Evolutionary conservation across 192 early-diverging fungal species (phyloP).

Genomic region (Coemansia sp.): DNA sequence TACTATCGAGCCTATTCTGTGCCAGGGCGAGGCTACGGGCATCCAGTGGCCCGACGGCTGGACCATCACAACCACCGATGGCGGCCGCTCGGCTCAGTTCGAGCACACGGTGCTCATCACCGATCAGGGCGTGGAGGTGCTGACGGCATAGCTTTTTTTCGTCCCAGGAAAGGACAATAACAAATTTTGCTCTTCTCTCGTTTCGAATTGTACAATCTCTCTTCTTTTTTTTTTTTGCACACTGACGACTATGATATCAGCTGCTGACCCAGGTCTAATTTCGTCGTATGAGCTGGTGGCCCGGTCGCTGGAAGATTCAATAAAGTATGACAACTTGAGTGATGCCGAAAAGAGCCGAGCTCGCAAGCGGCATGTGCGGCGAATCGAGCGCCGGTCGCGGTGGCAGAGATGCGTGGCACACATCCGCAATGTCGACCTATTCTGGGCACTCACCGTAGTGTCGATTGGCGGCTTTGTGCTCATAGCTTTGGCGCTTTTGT

Average conservation of each 20-base stretch:
- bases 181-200: background rate
- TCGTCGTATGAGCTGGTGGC: constrained; percentile 54
- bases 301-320: constrained; percentile 43
- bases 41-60: constrained; percentile 87
- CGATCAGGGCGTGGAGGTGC: constrained; percentile 63
- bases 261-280: constrained; percentile 31
- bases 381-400: constrained; percentile 14
- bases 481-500: constrained; percentile 43
- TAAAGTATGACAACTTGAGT: constrained; percentile 57
- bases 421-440: constrained; percentile 39
- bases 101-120: constrained; percentile 81
- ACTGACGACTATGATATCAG: constrained; percentile 8
- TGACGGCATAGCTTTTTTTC: constrained; percentile 55
- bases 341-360: constrained; percentile 54
- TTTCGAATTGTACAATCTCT: background rate
- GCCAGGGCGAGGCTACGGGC: constrained; percentile 72
- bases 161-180: background rate
- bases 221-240: background rate
- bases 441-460: constrained; percentile 45
- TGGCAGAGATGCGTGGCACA: constrained; percentile 17
- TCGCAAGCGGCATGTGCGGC: constrained; percentile 45
- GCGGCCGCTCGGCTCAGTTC: constrained; percentile 87
- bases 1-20: constrained; percentile 88
- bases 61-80: constrained; percentile 79
- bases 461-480: constrained; percentile 43